These are phyloP conservation scores for Colletotrichum musicola DNA, from an alignment of 2,329 filamentous ascomycete species.

Conservation along the genomic window DNA sequence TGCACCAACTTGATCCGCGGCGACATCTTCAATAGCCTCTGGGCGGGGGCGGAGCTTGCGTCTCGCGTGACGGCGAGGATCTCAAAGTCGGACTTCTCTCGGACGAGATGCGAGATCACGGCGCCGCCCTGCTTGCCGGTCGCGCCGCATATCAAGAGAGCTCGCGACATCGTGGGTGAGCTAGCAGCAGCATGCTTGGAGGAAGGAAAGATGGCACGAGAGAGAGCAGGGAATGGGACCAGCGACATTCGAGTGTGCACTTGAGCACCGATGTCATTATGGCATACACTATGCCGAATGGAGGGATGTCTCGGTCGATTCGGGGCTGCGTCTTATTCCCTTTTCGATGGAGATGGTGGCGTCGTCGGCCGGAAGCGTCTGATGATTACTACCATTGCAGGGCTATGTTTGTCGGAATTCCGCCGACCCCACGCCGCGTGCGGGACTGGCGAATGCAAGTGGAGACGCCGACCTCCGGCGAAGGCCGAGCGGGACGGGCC, in stretches of 20 bases:
- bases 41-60: conserved; percentile 61
- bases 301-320: neutral
- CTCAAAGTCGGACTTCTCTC: conserved; percentile 53
- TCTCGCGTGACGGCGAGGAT: conserved; percentile 74
- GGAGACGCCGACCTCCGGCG: too few relatives aligned
- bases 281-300: neutral
- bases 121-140: conserved; percentile 55
- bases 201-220: neutral
- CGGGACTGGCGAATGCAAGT: neutral
- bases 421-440: neutral
- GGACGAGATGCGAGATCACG: conserved; percentile 48
- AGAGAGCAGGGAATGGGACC: neutral
- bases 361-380: neutral
- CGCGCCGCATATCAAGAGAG: conserved; percentile 51
- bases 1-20: conserved; percentile 66
- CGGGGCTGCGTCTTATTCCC: neutral
- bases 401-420: neutral
- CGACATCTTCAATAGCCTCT: conserved; percentile 59
- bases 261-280: too few relatives aligned
- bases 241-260: neutral
- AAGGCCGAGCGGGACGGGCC: neutral
- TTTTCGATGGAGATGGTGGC: neutral
- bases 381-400: neutral
- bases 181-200: too few relatives aligned
- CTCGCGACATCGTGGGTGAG: conserved; percentile 41